Base-by-base conservation (phyloP, 768 basidiomycete species). In the Lanmaoa rubissima region DNA sequence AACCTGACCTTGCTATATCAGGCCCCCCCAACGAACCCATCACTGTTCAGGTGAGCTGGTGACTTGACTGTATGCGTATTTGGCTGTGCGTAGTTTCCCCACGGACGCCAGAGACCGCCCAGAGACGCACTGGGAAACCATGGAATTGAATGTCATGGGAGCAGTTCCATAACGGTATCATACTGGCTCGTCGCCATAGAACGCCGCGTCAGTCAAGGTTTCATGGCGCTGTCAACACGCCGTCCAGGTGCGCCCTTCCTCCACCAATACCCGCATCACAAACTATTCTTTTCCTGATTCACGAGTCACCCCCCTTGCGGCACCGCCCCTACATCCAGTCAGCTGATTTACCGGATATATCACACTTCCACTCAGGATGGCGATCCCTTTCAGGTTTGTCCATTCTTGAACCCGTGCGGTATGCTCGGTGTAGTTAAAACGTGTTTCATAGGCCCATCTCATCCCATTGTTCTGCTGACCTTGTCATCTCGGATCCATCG, bases 311-410 rank as follows among this genome's bases (percentile, higher is more conserved):
- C 58, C 28, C 65, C 54, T 65, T 62, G 42, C 69, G 66, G 62
- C 62, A 70, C 66, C 64, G 64, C 53, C 61, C 67, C 48, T 35
- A 19, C 51, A 24, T 54, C 31, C 51, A 40, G 16, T 48, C 59
- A 43, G 61, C 70, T 73, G 70, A 73, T 73, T 62, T 67, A 59
- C 70, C 69, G 13, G 70, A 72, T 72, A 72, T 72, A 68, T 68
- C 61, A 17, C 48, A 39, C 32, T 55, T 54, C 59, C 47, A 49
- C 61, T 65, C 55, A 57, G 47, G 47, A 58, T 60, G 58, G 47
- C 48, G 59, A 61, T 66, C 62, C 54, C 55, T 59, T 67, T 63
- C 64, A 53, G 49, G 63, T 36, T 32, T 31, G 55, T 69, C 65
- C 69, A 69, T 65, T 69, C 67, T 65, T 63, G 51, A 49, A 35